Evolutionary conservation across 768 basidiomycete species (phyloP), one percentile per base, ranked within the genome.

Genomic region (Pleurotus citrinopileatus): DNA sequence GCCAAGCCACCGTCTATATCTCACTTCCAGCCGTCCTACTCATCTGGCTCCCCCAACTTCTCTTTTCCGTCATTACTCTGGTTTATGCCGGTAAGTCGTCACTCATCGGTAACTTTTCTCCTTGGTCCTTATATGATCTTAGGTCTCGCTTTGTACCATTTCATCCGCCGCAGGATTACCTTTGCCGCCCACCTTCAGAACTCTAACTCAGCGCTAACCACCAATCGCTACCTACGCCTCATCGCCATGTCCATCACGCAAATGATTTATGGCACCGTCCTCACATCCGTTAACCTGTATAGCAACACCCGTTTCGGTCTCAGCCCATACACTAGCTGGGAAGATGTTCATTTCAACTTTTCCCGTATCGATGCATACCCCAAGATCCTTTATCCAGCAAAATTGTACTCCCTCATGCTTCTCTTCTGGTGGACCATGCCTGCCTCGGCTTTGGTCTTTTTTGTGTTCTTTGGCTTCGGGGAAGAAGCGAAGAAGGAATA

Each of bases 161-260:
- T 64, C 19, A 66, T 59, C 61, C 26, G 43, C 59, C 27, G 57
- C 63, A 19, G 53, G 58, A 2, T 52, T 20, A 44, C 53, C 55
- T 15, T 72, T 73, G 56, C 63, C 62, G 2, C 38, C 40, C 13
- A 67, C 75, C 60, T 53, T 74, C 15, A 75, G 78, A 60, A 61
- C 75, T 2, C 72, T 17, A 50, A 73, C n/a, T 71, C 71, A 0
- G 68, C 71, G 6, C 69, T 80, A 37, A 75, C 71, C 7, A 69
- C 73, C 6, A 73, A 73, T 7, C 67, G 73, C 10, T 89, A 87
- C 63, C 60, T 82, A 28, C 81, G 87, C 15, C 78, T 84, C 7
- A 70, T 87, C 51, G 66, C 76, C 2, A 72, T 81, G 22, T 76
- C 77, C 7, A 56, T 73, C 19, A 77, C 25, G 3, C n/a, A 42